Evolutionary conservation across 305 asterid genomes (phyloP).

Genomic region (Fraxinus sp.): DNA sequence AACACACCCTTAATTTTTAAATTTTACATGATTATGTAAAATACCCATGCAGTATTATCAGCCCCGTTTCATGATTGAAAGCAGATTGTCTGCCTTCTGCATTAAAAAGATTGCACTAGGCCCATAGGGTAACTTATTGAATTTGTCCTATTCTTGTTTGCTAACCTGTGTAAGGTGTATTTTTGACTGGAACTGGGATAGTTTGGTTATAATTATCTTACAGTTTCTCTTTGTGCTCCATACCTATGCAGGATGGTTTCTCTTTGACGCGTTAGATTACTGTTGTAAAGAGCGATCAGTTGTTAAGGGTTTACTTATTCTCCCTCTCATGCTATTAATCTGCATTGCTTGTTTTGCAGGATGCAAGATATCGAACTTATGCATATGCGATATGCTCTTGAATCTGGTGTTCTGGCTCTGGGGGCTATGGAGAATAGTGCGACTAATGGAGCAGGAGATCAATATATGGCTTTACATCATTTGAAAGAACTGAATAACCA

Average conservation of each 20-base stretch:
- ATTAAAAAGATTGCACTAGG: neutral
- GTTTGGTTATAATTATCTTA: constrained; percentile 9
- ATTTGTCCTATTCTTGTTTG: neutral
- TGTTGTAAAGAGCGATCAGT: constrained; percentile 2
- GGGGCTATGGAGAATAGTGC: constrained; percentile 75
- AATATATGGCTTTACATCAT: constrained; percentile 44
- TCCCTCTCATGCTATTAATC: constrained; percentile 14
- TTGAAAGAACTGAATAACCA: constrained; percentile 83
- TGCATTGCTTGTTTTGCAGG: constrained; percentile 47
- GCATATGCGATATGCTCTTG: constrained; percentile 98
- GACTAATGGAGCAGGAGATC: constrained; percentile 52
- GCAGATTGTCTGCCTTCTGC: constrained; percentile 18
- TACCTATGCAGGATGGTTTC: constrained; percentile 16
- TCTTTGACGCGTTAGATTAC: constrained; percentile 10
- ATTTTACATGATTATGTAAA: neutral
- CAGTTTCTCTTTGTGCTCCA: constrained; percentile 15
- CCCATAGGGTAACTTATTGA: neutral
- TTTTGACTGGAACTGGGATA: constrained; percentile 9
- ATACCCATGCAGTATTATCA: constrained; percentile 11
- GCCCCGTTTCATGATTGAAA: constrained; percentile 14
- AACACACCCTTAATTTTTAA: neutral
- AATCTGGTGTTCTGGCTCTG: constrained; percentile 80
- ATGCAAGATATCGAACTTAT: constrained; percentile 96
- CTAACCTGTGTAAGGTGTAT: constrained; percentile 14
- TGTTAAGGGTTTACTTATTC: neutral